A percentile compares a stretch with the other conserved stretches of the same genome.
phyloP scores from a whole-genome alignment of 2,329 filamentous ascomycete species.

The Cordyceps tenuipes region DNA sequence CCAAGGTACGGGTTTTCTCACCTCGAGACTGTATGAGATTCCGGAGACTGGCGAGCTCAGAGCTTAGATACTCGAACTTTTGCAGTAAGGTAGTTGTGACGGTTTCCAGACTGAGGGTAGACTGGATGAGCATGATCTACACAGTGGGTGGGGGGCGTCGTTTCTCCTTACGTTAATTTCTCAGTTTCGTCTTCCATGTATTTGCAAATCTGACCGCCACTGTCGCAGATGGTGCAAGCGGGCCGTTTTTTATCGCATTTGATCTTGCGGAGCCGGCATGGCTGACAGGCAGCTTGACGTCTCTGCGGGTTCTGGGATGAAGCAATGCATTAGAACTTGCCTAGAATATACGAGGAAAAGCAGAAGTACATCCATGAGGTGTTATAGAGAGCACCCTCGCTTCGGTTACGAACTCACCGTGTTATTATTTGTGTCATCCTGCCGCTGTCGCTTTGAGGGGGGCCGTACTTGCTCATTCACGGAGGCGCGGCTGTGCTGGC shows the following conservation, averaged over 20 bases:
- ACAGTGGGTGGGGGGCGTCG: background rate
- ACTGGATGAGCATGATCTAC: background rate
- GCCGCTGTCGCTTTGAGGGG: slow-evolving; percentile 1
- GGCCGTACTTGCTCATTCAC: background rate
- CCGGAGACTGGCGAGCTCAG: slow-evolving; percentile 14
- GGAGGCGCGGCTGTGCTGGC: background rate
- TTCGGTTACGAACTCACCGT: background rate
- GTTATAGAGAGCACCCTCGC: background rate
- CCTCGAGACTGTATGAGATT: background rate
- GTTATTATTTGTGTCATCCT: background rate
- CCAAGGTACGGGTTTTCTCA: background rate
- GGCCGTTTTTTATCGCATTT: slow-evolving; percentile 18
- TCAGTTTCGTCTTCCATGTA: slow-evolving; percentile 14
- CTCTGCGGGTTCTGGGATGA: slow-evolving; percentile 8
- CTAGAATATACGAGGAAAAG: background rate
- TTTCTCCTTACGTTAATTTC: slow-evolving; percentile 14
- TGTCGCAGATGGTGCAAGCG: slow-evolving; percentile 13
- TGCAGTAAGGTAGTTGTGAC: slow-evolving; percentile 14
- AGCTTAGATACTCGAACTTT: slow-evolving; percentile 14
- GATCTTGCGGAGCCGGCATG: slow-evolving; percentile 15
- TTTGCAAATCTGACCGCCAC: slow-evolving; percentile 15
- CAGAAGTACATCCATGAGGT: background rate
- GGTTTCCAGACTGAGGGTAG: slow-evolving; percentile 13
- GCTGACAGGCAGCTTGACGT: slow-evolving; percentile 16
- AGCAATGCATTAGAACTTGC: background rate